Evolutionary conservation across 139 green algal genomes (phyloP).

Genomic region (Tetraselmis chui): DNA sequence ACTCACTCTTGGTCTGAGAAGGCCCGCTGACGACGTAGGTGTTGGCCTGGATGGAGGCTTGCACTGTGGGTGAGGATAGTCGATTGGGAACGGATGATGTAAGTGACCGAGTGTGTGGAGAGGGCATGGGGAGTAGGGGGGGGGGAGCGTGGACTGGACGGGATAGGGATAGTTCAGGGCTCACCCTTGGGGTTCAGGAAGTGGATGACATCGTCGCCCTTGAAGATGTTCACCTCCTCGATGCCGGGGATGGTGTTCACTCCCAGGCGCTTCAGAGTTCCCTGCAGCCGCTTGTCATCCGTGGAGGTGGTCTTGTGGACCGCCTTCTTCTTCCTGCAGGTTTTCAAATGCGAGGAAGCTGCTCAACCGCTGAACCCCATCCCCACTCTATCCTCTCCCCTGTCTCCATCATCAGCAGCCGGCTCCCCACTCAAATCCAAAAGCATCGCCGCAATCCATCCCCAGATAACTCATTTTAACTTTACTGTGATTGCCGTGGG

Average conservation of each 20-base stretch:
- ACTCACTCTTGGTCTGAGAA: constrained; percentile 76
- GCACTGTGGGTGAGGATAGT: constrained; percentile 58
- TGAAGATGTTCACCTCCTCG: constrained; percentile 99
- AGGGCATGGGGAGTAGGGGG: too few relatives aligned
- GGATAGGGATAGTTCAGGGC: not conserved
- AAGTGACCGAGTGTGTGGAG: not conserved
- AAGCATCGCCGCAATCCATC: too few relatives aligned
- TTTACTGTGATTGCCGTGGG: too few relatives aligned
- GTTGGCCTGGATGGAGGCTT: constrained; percentile 97
- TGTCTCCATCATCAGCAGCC: too few relatives aligned
- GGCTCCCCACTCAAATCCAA: too few relatives aligned
- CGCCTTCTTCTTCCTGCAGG: constrained; percentile 94
- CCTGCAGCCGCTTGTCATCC: constrained; percentile 97
- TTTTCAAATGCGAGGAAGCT: too few relatives aligned
- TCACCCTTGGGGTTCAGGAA: constrained; percentile 94
- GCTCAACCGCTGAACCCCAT: too few relatives aligned
- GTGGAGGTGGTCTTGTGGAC: constrained; percentile 93
- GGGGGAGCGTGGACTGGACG: too few relatives aligned
- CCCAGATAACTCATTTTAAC: too few relatives aligned
- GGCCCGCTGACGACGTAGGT: constrained; percentile 95
- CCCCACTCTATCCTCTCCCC: too few relatives aligned
- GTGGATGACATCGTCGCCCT: constrained; percentile 84
- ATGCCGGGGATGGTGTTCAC: constrained; percentile 99
- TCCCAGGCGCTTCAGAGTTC: constrained; percentile 93
- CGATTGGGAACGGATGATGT: not conserved